Percentiles rank a stretch among this genome's conserved stretches.
These are phyloP conservation scores for Arthrinium puccinioides DNA, from an alignment of 2,329 filamentous ascomycete genomes.

Conservation along the genomic window DNA sequence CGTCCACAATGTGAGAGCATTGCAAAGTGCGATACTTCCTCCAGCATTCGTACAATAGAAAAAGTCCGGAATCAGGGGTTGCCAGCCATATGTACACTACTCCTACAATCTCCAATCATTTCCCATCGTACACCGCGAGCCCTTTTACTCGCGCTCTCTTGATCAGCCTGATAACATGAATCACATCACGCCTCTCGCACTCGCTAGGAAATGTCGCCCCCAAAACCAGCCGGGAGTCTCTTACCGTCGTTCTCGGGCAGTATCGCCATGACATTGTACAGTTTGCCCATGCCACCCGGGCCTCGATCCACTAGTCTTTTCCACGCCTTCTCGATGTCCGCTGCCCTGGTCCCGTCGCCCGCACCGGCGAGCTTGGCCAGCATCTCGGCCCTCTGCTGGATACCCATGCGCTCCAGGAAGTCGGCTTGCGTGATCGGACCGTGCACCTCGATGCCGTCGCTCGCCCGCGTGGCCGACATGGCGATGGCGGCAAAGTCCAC, in stretches of 20 bases:
- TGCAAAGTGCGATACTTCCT: no score
- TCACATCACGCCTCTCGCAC: no score
- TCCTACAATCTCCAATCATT: no score
- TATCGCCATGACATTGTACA: conserved; percentile 91
- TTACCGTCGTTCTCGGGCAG: conserved; percentile 70
- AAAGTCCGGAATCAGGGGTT: no score
- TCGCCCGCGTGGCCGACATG: conserved; percentile 70
- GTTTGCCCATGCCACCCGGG: conserved; percentile 81
- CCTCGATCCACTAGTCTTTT: conserved; percentile 77
- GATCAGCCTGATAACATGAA: no score
- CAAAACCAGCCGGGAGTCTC: conserved; percentile 84
- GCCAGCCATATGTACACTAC: no score
- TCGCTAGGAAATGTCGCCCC: conserved; percentile 62
- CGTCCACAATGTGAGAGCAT: no score
- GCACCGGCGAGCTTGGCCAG: conserved; percentile 42
- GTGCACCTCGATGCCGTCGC: conserved; percentile 79
- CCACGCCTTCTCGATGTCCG: conserved; percentile 66
- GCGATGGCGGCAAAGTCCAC: conserved; percentile 88
- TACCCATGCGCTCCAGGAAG: conserved; percentile 77
- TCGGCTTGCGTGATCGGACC: conserved; percentile 80
- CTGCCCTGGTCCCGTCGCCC: conserved; percentile 31
- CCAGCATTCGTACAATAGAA: no score
- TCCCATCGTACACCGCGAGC: no score
- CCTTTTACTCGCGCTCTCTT: no score
- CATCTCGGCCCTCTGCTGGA: conserved; percentile 66